Evolutionary conservation across 1,284 basidiomycete genomes (phyloP).

Genomic region (Quambalaria eucalypti): DNA sequence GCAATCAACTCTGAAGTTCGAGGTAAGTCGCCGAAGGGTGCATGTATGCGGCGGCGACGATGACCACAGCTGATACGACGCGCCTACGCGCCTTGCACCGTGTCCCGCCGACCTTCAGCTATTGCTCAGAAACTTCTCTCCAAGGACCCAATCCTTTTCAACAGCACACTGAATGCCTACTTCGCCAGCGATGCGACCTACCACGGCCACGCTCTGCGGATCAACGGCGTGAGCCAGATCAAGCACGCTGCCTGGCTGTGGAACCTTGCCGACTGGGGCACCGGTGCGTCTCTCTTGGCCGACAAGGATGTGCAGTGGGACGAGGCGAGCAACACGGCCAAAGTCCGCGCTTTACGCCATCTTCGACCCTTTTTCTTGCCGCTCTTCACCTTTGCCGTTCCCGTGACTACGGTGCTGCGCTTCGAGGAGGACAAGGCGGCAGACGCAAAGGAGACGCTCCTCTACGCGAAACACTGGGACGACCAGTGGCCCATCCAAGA

Average conservation of each 20-base stretch:
- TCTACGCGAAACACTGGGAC: slow-evolving; percentile 24
- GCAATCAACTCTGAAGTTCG: too few species aligned
- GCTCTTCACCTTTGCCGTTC: slow-evolving; percentile 21
- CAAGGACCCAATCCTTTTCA: slow-evolving; percentile 21
- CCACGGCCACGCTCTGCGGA: slow-evolving; percentile 22
- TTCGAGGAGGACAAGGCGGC: slow-evolving; percentile 5
- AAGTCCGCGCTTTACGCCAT: slow-evolving; percentile 16
- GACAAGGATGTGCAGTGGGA: slow-evolving; percentile 21
- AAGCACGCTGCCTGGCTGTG: slow-evolving; percentile 23
- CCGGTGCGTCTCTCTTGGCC: too few species aligned
- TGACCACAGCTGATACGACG: too few species aligned
- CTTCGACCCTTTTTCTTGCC: slow-evolving; percentile 23
- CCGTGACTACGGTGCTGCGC: slow-evolving; percentile 13
- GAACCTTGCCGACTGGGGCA: slow-evolving; percentile 23
- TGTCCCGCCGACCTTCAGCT: too few species aligned
- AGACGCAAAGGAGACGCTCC: slow-evolving; percentile 2
- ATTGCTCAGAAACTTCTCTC: slow-evolving; percentile 13
- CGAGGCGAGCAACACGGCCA: slow-evolving; percentile 10
- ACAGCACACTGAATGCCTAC: slow-evolving; percentile 26
- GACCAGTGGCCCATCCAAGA: slow-evolving; percentile 21
- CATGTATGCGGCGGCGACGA: too few species aligned
- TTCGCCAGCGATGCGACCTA: slow-evolving; percentile 20
- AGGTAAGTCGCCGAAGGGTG: too few species aligned
- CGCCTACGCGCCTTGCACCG: too few species aligned
- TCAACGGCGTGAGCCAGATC: slow-evolving; percentile 20